Percentiles rank a stretch among this genome's conserved stretches.
phyloP scores from a whole-genome alignment of 192 early-diverging fungal genomes.

The Rhizophagus prolifer region DNA sequence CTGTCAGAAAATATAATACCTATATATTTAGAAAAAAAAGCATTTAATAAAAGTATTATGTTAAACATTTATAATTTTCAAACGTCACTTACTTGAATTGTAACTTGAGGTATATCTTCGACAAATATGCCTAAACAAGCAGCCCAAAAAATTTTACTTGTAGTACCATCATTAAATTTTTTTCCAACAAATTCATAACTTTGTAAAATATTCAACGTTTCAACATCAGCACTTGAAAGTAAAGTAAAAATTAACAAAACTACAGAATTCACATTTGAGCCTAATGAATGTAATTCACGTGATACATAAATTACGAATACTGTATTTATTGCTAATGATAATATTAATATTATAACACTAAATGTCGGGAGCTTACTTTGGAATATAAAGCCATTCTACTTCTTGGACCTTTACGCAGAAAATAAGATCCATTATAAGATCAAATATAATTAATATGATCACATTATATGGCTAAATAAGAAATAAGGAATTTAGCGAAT shows the following conservation, averaged over 20 bases:
- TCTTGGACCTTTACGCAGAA: background rate
- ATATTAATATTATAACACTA: background rate
- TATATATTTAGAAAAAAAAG: background rate
- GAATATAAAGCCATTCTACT: background rate
- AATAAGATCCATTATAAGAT: background rate
- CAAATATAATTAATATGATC: background rate
- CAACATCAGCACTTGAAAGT: slow-evolving; percentile 2
- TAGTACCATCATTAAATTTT: background rate
- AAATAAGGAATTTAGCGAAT: too few relatives aligned
- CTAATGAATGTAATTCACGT: background rate
- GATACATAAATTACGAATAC: background rate
- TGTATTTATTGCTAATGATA: background rate
- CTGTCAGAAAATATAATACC: background rate
- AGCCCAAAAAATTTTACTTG: background rate
- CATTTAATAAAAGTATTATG: too few relatives aligned
- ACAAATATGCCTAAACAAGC: background rate
- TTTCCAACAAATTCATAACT: background rate
- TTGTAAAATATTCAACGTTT: slow-evolving; percentile 4
- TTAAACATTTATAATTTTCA: too few relatives aligned
- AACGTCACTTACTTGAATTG: slow-evolving; percentile 4
- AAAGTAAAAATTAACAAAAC: background rate
- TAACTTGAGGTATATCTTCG: slow-evolving; percentile 23
- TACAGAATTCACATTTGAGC: background rate
- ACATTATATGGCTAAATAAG: background rate
- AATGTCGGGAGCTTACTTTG: background rate